A percentile compares a stretch with the other conserved stretches of the same genome.
Conservation (phyloP, 2,329 filamentous ascomycete genomes). For the Alternaria angustiovoidea region DNA sequence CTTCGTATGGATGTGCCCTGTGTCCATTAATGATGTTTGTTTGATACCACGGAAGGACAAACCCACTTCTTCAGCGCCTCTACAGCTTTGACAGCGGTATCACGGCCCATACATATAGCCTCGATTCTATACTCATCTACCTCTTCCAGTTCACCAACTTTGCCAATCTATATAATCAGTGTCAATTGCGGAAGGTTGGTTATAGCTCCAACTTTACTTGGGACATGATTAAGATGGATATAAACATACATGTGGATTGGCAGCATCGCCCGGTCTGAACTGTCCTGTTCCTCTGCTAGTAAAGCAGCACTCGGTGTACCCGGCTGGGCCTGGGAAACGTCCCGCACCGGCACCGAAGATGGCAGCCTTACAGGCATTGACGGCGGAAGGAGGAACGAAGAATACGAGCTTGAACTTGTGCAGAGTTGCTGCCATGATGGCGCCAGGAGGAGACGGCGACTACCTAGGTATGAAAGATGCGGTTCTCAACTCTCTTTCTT, state of each 20-base stretch:
- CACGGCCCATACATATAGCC: constrained; percentile 67
- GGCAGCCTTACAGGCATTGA: constrained; percentile 53
- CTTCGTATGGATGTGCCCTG: constrained; percentile 58
- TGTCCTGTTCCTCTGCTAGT: constrained; percentile 65
- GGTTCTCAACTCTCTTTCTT: too few species aligned
- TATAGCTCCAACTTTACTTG: background rate
- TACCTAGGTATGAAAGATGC: too few species aligned
- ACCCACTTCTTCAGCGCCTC: constrained; percentile 67
- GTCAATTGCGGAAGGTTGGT: background rate
- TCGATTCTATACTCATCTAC: constrained; percentile 70
- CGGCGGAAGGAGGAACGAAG: constrained; percentile 51
- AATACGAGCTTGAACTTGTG: constrained; percentile 56
- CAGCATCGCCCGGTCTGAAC: constrained; percentile 68
- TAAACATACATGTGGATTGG: constrained; percentile 62
- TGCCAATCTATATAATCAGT: constrained; percentile 58
- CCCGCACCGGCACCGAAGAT: constrained; percentile 59
- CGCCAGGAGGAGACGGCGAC: background rate
- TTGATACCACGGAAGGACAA: background rate
- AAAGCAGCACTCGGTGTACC: constrained; percentile 56
- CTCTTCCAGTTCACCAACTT: constrained; percentile 64
- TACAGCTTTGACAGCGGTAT: constrained; percentile 65
- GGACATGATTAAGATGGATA: background rate
- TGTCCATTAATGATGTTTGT: background rate
- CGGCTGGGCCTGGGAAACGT: constrained; percentile 50
- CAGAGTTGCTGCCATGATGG: constrained; percentile 7